Evolutionary conservation across 495 filamentous ascomycete species (phyloP).

Genomic region (Hypoxylon crocopeplum): DNA sequence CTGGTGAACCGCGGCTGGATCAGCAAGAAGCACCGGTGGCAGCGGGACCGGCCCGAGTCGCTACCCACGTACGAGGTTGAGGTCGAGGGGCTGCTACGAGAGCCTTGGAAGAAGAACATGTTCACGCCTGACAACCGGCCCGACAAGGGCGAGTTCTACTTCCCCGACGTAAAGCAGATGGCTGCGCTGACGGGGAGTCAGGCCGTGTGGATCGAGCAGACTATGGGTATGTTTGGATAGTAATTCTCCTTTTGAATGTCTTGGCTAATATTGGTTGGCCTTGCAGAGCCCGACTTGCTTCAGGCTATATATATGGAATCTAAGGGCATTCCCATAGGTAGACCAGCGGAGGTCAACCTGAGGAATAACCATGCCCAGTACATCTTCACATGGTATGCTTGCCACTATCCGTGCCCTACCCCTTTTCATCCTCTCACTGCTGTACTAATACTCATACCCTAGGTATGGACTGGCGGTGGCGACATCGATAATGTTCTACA

Average conservation of each 20-base stretch:
- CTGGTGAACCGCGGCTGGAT: conserved; percentile 94
- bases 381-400: conserved; percentile 91
- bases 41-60: conserved; percentile 64
- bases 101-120: conserved; percentile 96
- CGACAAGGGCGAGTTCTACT: conserved; percentile 85
- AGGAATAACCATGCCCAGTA: conserved; percentile 97
- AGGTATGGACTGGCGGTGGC: conserved; percentile 90
- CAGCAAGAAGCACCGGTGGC: conserved; percentile 67
- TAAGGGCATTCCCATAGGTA: conserved; percentile 91
- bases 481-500: conserved; percentile 93
- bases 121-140: conserved; percentile 93
- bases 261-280: conserved; percentile 6
- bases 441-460: conserved; percentile 17
- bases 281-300: conserved; percentile 76
- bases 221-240: conserved; percentile 70
- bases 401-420: neutral
- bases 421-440: conserved; percentile 3
- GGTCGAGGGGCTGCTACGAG: conserved; percentile 82
- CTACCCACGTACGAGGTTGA: conserved; percentile 71
- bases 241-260: neutral
- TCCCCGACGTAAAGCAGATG: conserved; percentile 94
- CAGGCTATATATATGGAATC: conserved; percentile 71
- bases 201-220: conserved; percentile 94
- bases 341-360: conserved; percentile 88
- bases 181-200: conserved; percentile 83